Conservation (phyloP, 805 yeast species). For the Schizosaccharomyces japonicus region DNA sequence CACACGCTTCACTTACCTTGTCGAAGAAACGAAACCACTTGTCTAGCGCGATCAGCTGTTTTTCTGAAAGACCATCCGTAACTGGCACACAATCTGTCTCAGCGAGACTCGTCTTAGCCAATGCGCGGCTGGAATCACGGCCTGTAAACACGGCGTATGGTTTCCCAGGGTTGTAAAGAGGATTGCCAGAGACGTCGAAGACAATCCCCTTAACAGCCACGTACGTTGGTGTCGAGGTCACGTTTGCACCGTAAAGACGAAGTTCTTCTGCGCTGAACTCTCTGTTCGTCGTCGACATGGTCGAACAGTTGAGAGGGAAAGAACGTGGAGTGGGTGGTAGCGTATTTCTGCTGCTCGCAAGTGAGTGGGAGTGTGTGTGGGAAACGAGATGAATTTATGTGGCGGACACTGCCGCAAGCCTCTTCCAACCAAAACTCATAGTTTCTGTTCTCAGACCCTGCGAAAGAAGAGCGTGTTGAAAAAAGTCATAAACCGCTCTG, state of each 20-base stretch:
- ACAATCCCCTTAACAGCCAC: conserved; percentile 55
- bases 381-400: no score
- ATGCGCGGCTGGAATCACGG: conserved; percentile 50
- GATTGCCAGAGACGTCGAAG: conserved; percentile 51
- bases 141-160: conserved; percentile 54
- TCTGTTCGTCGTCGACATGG: background rate
- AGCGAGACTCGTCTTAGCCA: conserved; percentile 44
- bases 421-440: no score
- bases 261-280: background rate
- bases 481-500: no score
- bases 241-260: background rate
- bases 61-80: conserved; percentile 25
- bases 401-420: no score
- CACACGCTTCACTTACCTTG: conserved; percentile 16
- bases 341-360: no score
- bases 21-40: conserved; percentile 53
- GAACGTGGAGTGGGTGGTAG: no score
- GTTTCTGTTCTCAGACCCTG: no score
- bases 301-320: no score
- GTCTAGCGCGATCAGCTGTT: conserved; percentile 35
- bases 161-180: conserved; percentile 43
- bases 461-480: no score
- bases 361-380: no score
- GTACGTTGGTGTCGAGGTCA: conserved; percentile 16
- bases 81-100: conserved; percentile 25